Evolutionary conservation across 1,284 basidiomycete genomes (phyloP), one percentile per base, ranked within the genome.

Genomic region (Heterobasidion parviporum): DNA sequence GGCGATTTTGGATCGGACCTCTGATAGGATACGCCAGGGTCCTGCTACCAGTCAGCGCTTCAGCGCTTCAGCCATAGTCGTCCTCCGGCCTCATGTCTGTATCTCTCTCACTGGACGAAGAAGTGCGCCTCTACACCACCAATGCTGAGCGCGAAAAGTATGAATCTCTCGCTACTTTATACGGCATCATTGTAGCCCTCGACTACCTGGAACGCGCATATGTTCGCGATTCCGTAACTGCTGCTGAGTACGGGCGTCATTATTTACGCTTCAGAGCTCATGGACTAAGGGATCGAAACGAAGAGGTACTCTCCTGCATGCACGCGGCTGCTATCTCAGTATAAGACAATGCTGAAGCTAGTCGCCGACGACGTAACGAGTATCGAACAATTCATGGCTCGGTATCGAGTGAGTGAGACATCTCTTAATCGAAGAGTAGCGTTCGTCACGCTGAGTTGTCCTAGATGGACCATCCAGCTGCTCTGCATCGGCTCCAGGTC

Each of bases 301-400:
- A 80, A 79, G 79, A 95, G 93, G 77, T 99, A 99, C 71, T 94
- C 94, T 57, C 94, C 94, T 57, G 94, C 94, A 60, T 99, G 96
- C 68, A 93, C 92, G 15, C 81, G 92, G 49, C 74, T 99, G 16
- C 72, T 99, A 8, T 92, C 91, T 14, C 95, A 98, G 72, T 98
- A 95, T 77, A 98, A 98, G 81, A 97, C 94, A 2, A 89, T 97
- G 81, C 77, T 95, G 62, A 98, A 95, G 72, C 81, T 98, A 43
- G 88, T 99, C 12, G 86, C 85, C 20, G 87, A 93, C 57, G 88
- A 89, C 38, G 88, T 96, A 18, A 80, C 81, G 0, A 88, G 83
- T 20, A 79, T 96, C 26, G 93, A 96, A 63, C 79, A 87, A 44
- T 99, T 98, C 72, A 98, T 98, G 94, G 77, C 78, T 56, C 83